These are phyloP conservation scores for Epichloe festucae DNA, from an alignment of 2,329 filamentous ascomycete species.

Conservation along the genomic window DNA sequence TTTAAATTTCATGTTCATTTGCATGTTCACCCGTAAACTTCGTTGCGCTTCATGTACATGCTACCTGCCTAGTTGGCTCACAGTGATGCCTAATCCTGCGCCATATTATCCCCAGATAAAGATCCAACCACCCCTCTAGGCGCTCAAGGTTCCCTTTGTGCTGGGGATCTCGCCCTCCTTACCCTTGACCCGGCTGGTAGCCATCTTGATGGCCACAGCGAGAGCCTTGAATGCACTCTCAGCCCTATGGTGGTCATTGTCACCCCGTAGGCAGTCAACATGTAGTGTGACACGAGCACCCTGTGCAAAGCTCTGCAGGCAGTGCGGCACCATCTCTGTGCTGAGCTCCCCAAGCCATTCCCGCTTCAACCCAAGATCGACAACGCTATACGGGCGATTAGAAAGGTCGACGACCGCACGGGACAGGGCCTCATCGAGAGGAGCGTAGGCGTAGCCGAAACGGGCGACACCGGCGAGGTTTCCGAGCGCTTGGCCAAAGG, in stretches of 20 bases:
- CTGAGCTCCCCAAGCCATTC: constrained; percentile 95
- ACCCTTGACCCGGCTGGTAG: constrained; percentile 60
- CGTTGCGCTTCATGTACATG: too few relatives aligned
- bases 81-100: not conserved
- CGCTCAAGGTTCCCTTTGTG: constrained; percentile 81
- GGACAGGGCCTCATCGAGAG: constrained; percentile 88
- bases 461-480: constrained; percentile 70
- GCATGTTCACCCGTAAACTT: too few relatives aligned
- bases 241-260: constrained; percentile 91
- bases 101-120: not conserved
- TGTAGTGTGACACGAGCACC: constrained; percentile 85
- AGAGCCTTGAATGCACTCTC: constrained; percentile 97
- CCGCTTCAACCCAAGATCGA: constrained; percentile 71
- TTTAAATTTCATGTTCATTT: too few relatives aligned
- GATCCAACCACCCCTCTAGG: constrained; percentile 23
- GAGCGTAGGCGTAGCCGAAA: constrained; percentile 85
- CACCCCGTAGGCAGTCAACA: constrained; percentile 79
- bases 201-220: constrained; percentile 70
- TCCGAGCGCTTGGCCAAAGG: constrained; percentile 71
- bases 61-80: too few relatives aligned
- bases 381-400: constrained; percentile 75
- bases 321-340: constrained; percentile 96
- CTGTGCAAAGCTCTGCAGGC: constrained; percentile 86
- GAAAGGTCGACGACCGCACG: constrained; percentile 90
- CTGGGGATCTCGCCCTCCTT: constrained; percentile 88